Evolutionary conservation across 2,329 filamentous ascomycete species (phyloP).

Genomic region (Fusarium tupiense): DNA sequence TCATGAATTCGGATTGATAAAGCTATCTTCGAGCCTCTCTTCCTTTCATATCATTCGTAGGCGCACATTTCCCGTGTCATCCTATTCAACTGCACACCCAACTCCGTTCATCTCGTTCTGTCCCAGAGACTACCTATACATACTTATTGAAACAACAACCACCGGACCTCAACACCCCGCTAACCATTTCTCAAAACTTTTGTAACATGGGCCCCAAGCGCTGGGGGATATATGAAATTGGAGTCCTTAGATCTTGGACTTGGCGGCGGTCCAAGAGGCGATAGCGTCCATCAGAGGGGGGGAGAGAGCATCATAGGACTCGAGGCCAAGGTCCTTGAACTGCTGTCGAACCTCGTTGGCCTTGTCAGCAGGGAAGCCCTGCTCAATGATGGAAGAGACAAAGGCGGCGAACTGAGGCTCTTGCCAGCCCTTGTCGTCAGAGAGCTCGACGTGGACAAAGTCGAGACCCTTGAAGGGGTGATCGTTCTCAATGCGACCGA

Average conservation of each 20-base stretch:
- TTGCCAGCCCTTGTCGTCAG: constrained; percentile 71
- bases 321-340: constrained; percentile 64
- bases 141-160: constrained; percentile 17
- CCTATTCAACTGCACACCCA: constrained; percentile 17
- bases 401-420: constrained; percentile 77
- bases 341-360: constrained; percentile 65
- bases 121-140: background rate
- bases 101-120: constrained; percentile 7
- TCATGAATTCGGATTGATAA: constrained; percentile 21
- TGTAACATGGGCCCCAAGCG: background rate
- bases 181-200: constrained; percentile 22
- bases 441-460: constrained; percentile 73
- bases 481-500: constrained; percentile 70
- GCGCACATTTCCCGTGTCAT: background rate
- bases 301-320: constrained; percentile 70
- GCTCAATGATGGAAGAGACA: constrained; percentile 74
- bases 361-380: constrained; percentile 66
- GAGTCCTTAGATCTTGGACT: constrained; percentile 40
- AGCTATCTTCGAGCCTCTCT: constrained; percentile 15
- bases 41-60: constrained; percentile 13
- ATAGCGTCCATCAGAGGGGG: constrained; percentile 71
- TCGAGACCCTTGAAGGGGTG: constrained; percentile 76
- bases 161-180: constrained; percentile 12
- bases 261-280: constrained; percentile 65
- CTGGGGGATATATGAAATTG: background rate